Conservation (phyloP, 2,329 filamentous ascomycete genomes). For the Helicocarpus griseus region DNA sequence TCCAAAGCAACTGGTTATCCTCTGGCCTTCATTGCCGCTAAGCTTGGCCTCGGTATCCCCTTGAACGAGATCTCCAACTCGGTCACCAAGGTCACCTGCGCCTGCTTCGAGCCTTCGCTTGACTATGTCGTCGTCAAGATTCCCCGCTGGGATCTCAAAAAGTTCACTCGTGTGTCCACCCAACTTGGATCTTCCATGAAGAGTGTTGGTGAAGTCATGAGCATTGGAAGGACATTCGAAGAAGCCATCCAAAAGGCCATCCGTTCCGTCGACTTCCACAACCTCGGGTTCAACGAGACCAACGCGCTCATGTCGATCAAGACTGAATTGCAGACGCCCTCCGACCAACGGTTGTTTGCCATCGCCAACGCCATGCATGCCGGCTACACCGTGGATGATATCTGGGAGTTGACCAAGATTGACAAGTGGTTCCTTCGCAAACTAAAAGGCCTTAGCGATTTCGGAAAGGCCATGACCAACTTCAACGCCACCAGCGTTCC, state of each 20-base stretch:
- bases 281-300: slow-evolving; percentile 88
- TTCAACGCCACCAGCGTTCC: slow-evolving; percentile 59
- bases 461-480: slow-evolving; percentile 66
- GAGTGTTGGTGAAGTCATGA: slow-evolving; percentile 99
- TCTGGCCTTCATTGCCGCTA: slow-evolving; percentile 90
- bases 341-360: slow-evolving; percentile 92
- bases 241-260: slow-evolving; percentile 99
- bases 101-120: slow-evolving; percentile 95
- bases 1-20: slow-evolving; percentile 97
- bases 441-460: slow-evolving; percentile 83
- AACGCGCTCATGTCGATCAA: slow-evolving; percentile 91
- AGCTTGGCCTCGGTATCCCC: slow-evolving; percentile 88
- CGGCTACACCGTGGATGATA: slow-evolving; percentile 90
- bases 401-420: slow-evolving; percentile 97
- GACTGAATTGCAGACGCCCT: slow-evolving; percentile 90
- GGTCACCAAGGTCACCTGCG: slow-evolving; percentile 89
- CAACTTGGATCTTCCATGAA: slow-evolving; percentile 98
- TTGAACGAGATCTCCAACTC: slow-evolving; percentile 95
- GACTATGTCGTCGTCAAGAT: slow-evolving; percentile 99
- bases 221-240: slow-evolving; percentile 90
- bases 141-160: slow-evolving; percentile 96
- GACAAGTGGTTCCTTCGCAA: slow-evolving; percentile 97
- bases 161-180: slow-evolving; percentile 93
- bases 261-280: slow-evolving; percentile 86
- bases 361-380: slow-evolving; percentile 96